Evolutionary conservation across 768 basidiomycete genomes (phyloP), one percentile per base, ranked within the genome.

Genomic region (Hemileccinum impolitum): DNA sequence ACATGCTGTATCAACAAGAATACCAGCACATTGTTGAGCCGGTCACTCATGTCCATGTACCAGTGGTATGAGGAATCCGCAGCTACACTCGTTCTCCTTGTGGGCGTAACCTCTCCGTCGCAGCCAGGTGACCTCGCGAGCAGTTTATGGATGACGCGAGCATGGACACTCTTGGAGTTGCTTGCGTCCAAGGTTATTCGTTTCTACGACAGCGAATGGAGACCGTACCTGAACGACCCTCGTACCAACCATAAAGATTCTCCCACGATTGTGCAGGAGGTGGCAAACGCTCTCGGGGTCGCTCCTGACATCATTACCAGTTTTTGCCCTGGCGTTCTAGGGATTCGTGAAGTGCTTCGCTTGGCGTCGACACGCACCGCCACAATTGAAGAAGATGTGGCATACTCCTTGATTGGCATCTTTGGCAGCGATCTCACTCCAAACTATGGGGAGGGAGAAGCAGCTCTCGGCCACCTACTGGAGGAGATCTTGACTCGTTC

Each of bases 151-250:
- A 45, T 53, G 48, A 51, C 39, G 14, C 52, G 52, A 9, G 48
- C 48, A n/a, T 53, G 52, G 52, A 51, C 52, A 11, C 51, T 50
- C 43, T 36, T 51, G 36, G 53, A 54, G 40, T 26, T 54, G 2
- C 38, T 54, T 14, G 50, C 53, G 38, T 45, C 52, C 34, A 53
- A 38, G 36, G 35, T 50, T 25, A 52, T 52, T 40, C 51, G 51
- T 13, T 50, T 52, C 17, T 52, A 49, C 12, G 47, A 52, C 19
- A 26, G 48, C 23, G 48, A 51, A 31, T 53, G 52, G 52, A 45
- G 32, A n/a, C 52, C 40, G n/a, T 53, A 53, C 40, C 52, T 50
- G 17, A 26, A 32, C 3, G 48, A 53, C 3, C 23, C 30, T 13
- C 35, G 21, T 5, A 18, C 48, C 39, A 53, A 53, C 17, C 52